A percentile compares a stretch with the other conserved stretches of the same genome.
Evolutionary conservation across 176 grass and related monocot genomes (phyloP).

Genomic region (Avena eriantha): DNA sequence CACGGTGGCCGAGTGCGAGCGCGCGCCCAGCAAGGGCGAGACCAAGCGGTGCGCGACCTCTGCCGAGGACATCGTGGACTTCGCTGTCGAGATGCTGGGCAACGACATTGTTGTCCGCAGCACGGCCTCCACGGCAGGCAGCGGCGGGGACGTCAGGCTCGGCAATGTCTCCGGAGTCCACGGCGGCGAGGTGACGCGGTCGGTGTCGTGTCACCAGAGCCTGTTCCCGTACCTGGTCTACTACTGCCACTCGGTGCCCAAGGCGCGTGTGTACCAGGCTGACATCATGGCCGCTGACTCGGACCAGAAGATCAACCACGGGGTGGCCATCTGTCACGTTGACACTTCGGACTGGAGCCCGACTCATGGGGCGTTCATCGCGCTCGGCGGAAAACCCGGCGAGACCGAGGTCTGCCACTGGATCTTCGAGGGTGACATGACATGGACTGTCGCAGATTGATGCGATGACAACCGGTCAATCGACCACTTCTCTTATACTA

Average conservation of each 20-base stretch:
- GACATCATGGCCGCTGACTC: slow-evolving; percentile 54
- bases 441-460: slow-evolving; percentile 74
- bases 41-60: slow-evolving; percentile 76
- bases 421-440: slow-evolving; percentile 95
- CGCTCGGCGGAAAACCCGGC: slow-evolving; percentile 70
- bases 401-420: slow-evolving; percentile 84
- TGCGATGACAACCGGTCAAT: slow-evolving; percentile 9
- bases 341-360: slow-evolving; percentile 86
- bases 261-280: slow-evolving; percentile 78
- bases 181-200: slow-evolving; percentile 62
- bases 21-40: slow-evolving; percentile 62
- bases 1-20: slow-evolving; percentile 63
- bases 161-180: slow-evolving; percentile 58
- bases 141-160: slow-evolving; percentile 54
- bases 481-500: neutral
- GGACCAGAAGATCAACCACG: slow-evolving; percentile 58
- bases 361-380: slow-evolving; percentile 64
- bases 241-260: slow-evolving; percentile 88
- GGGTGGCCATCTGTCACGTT: slow-evolving; percentile 84
- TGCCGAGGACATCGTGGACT: slow-evolving; percentile 85
- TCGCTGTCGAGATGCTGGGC: slow-evolving; percentile 77
- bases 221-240: slow-evolving; percentile 90
- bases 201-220: slow-evolving; percentile 90
- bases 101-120: slow-evolving; percentile 67
- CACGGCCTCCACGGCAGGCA: slow-evolving; percentile 62